Evolutionary conservation across 2,329 filamentous ascomycete genomes (phyloP).

Genomic region (Fusarium sp.): DNA sequence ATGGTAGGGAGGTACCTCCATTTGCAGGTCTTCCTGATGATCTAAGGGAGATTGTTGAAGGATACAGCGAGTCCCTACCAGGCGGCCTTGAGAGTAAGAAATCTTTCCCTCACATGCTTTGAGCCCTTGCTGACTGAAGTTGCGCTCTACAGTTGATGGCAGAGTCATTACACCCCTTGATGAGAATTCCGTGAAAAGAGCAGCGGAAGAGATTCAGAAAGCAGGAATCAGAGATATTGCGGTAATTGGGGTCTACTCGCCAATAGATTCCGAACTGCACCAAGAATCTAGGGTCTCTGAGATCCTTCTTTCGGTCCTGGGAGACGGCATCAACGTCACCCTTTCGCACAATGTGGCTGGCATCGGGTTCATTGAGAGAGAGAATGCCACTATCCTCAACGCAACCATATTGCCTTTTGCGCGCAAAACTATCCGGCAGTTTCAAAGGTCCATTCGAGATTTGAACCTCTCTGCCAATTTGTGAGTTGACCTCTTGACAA

Average conservation of each 20-base stretch:
- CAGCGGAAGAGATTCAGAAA: background rate
- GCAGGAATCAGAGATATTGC: slow-evolving; percentile 12
- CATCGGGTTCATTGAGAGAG: slow-evolving; percentile 67
- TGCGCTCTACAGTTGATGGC: slow-evolving; percentile 3
- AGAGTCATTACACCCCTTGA: slow-evolving; percentile 1
- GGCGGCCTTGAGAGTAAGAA: slow-evolving; percentile 54
- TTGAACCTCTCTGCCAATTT: slow-evolving; percentile 49
- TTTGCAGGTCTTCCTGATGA: slow-evolving; percentile 57
- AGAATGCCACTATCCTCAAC: slow-evolving; percentile 74
- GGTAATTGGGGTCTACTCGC: slow-evolving; percentile 5
- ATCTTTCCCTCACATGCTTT: slow-evolving; percentile 33
- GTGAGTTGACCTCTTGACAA: background rate
- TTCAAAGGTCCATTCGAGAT: slow-evolving; percentile 61
- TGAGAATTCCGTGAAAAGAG: background rate
- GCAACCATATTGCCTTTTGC: slow-evolving; percentile 69
- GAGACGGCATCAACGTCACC: background rate
- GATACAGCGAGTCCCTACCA: slow-evolving; percentile 52
- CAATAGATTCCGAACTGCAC: background rate
- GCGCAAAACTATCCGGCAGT: slow-evolving; percentile 64
- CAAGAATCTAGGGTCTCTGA: slow-evolving; percentile 1
- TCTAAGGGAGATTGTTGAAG: slow-evolving; percentile 53
- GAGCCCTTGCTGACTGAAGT: background rate
- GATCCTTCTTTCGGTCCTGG: background rate
- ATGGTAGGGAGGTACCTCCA: slow-evolving; percentile 54
- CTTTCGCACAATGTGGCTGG: slow-evolving; percentile 31